Evolutionary conservation across 2,329 filamentous ascomycete species (phyloP).

Genomic region (Curvularia hawaiiensis): DNA sequence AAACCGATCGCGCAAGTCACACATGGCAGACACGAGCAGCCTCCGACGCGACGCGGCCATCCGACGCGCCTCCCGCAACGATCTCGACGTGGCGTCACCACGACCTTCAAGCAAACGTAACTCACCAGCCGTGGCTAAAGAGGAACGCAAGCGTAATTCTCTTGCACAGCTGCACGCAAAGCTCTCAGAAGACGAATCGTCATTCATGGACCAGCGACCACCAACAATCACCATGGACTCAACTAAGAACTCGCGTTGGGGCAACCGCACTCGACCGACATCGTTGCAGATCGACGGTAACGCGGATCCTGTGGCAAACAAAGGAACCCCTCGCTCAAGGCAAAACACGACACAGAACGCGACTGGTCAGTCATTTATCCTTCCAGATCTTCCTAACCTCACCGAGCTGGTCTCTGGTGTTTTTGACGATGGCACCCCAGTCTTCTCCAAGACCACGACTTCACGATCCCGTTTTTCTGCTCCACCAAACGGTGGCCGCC

Average conservation of each 20-base stretch:
- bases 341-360: conserved; percentile 53
- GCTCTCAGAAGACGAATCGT: conserved; percentile 59
- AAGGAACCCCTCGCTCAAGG: conserved; percentile 35
- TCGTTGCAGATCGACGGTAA: conserved; percentile 45
- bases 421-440: conserved; percentile 62
- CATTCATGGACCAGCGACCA: conserved; percentile 58
- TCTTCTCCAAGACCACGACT: conserved; percentile 58
- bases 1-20: conserved; percentile 43
- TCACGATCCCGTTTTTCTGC: conserved; percentile 61
- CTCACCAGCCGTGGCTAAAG: conserved; percentile 31
- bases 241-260: conserved; percentile 62
- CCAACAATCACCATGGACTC: conserved; percentile 48
- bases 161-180: conserved; percentile 63
- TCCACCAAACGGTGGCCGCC: conserved; percentile 40
- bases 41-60: conserved; percentile 54
- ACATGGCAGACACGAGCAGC: conserved; percentile 40
- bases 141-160: conserved; percentile 52
- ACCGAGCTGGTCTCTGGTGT: conserved; percentile 65
- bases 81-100: conserved; percentile 46
- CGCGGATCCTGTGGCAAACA: conserved; percentile 29
- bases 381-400: conserved; percentile 65
- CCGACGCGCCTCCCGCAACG: conserved; percentile 51
- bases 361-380: conserved; percentile 64
- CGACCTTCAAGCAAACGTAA: conserved; percentile 47
- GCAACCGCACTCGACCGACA: conserved; percentile 50